A percentile compares a stretch with the other conserved stretches of the same genome.
These are phyloP conservation scores for Diplodia sapinea DNA, from an alignment of 2,329 filamentous ascomycete genomes.

Conservation along the genomic window DNA sequence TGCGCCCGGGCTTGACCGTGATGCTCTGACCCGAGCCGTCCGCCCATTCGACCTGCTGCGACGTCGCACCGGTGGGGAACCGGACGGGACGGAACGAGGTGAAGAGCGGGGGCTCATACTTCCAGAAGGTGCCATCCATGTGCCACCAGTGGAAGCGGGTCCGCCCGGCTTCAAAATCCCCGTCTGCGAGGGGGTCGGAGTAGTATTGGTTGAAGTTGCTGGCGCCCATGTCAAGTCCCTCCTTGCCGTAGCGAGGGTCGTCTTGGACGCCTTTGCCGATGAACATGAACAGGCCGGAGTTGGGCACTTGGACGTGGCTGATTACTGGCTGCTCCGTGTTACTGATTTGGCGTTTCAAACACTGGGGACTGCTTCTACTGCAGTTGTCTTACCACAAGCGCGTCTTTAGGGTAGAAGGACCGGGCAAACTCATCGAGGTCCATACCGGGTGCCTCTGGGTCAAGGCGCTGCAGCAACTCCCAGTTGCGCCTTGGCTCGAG, in stretches of 20 bases:
- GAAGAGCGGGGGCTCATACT: slow-evolving; percentile 28
- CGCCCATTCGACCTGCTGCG: not conserved
- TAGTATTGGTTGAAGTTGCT: slow-evolving; percentile 9
- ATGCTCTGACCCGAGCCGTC: slow-evolving; percentile 7
- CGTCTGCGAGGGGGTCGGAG: slow-evolving; percentile 27
- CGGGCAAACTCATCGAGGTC: slow-evolving; percentile 53
- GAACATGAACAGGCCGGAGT: not conserved
- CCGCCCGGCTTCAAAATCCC: slow-evolving; percentile 33
- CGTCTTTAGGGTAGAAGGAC: slow-evolving; percentile 51
- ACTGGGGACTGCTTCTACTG: not conserved
- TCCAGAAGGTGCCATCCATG: slow-evolving; percentile 31
- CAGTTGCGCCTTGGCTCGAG: slow-evolving; percentile 53
- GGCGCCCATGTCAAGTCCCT: slow-evolving; percentile 9
- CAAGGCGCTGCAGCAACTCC: slow-evolving; percentile 53
- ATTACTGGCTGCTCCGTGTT: not conserved
- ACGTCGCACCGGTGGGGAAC: not conserved
- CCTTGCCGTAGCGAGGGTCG: slow-evolving; percentile 14
- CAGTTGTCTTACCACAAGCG: slow-evolving; percentile 41
- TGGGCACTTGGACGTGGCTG: not conserved
- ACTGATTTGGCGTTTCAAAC: too few species aligned
- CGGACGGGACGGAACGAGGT: slow-evolving; percentile 3
- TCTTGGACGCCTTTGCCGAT: slow-evolving; percentile 20
- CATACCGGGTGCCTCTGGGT: slow-evolving; percentile 50
- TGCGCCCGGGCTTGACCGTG: slow-evolving; percentile 2
- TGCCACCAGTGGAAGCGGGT: slow-evolving; percentile 33